These are phyloP conservation scores for Populus alba DNA, from an alignment of 345 rosid genomes.

Conservation along the genomic window DNA sequence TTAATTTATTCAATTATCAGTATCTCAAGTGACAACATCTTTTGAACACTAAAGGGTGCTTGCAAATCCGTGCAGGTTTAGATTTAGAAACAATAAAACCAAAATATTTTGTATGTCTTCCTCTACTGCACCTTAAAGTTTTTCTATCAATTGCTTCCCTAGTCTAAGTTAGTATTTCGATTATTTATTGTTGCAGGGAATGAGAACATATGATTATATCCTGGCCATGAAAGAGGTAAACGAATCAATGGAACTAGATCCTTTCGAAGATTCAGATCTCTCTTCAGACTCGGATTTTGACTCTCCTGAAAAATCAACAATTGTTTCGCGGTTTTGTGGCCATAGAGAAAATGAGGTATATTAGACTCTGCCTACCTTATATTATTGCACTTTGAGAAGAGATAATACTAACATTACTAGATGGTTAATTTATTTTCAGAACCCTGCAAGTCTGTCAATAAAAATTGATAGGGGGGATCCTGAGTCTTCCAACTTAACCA, in stretches of 20 bases:
- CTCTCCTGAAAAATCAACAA: slow-evolving; percentile 66
- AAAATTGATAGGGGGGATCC: slow-evolving; percentile 66
- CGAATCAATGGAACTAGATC: slow-evolving; percentile 58
- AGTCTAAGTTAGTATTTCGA: not conserved
- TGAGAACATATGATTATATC: slow-evolving; percentile 92
- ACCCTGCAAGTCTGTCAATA: slow-evolving; percentile 58
- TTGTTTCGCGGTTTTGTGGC: slow-evolving; percentile 62
- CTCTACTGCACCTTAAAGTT: not conserved
- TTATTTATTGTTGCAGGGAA: slow-evolving; percentile 53
- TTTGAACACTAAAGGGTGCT: not conserved
- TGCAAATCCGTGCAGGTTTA: not conserved
- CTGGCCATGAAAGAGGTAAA: slow-evolving; percentile 91
- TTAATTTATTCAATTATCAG: not conserved
- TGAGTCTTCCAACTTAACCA: slow-evolving; percentile 42
- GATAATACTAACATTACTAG: not conserved
- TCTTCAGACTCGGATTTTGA: slow-evolving; percentile 79
- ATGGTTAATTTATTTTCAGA: slow-evolving; percentile 35
- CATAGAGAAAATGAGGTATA: slow-evolving; percentile 51
- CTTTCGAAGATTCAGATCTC: slow-evolving; percentile 69
- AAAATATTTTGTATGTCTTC: not conserved
- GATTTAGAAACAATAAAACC: not conserved
- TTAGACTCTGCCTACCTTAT: not conserved
- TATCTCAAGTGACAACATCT: not conserved
- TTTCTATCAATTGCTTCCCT: not conserved
- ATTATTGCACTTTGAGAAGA: slow-evolving; percentile 5